Percentiles rank a stretch among this genome's conserved stretches.
These are phyloP conservation scores for Hygrophorus pudorinus DNA, from an alignment of 768 basidiomycete genomes.

Conservation along the genomic window DNA sequence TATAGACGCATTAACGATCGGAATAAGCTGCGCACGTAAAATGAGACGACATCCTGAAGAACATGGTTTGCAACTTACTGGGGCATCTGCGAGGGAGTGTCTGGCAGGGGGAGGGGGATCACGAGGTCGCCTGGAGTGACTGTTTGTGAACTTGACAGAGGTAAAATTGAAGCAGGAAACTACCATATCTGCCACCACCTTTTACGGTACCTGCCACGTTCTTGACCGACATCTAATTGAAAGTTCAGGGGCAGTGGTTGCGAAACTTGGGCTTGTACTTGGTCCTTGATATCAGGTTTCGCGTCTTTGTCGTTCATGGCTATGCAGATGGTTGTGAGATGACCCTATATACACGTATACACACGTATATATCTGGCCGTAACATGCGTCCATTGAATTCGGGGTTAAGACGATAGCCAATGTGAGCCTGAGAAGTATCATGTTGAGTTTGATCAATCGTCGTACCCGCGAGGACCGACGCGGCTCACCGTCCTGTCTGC, in stretches of 20 bases:
- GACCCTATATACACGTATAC: too few relatives aligned
- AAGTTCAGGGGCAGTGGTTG: conserved; percentile 8
- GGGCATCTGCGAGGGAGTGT: conserved; percentile 43
- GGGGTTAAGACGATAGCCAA: too few relatives aligned
- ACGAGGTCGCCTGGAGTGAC: conserved; percentile 40
- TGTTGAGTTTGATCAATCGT: too few relatives aligned
- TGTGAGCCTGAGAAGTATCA: too few relatives aligned
- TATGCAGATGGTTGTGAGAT: not conserved
- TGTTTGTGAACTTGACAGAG: not conserved
- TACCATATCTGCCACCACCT: conserved; percentile 52
- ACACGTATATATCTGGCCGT: too few relatives aligned
- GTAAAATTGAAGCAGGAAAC: conserved; percentile 5
- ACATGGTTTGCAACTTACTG: conserved; percentile 18
- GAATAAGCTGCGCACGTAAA: too few relatives aligned
- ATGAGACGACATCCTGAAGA: too few relatives aligned
- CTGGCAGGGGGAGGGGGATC: conserved; percentile 50
- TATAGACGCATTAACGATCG: conserved; percentile 34
- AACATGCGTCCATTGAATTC: too few relatives aligned
- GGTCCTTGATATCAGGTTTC: not conserved
- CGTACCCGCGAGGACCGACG: too few relatives aligned
- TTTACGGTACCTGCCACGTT: conserved; percentile 30
- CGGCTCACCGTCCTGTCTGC: too few relatives aligned
- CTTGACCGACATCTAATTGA: conserved; percentile 31
- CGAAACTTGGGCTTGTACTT: not conserved
- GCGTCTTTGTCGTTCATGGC: not conserved